A percentile compares a stretch with the other conserved stretches of the same genome.
Conservation (phyloP, 257 asterid genomes). For the Solanum chiquidenum region DNA sequence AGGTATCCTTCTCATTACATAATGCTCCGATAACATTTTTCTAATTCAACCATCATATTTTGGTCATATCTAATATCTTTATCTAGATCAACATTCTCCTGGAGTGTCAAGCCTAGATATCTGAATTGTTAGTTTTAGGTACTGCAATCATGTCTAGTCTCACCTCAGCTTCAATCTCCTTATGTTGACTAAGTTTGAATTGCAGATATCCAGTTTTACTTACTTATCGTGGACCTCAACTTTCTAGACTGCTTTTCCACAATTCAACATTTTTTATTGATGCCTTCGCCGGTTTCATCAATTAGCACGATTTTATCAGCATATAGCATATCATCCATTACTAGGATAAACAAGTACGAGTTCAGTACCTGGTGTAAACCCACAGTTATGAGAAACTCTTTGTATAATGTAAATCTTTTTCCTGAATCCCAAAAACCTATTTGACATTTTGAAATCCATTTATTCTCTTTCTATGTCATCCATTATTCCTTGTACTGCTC, state of each 20-base stretch:
- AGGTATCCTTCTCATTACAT: not conserved
- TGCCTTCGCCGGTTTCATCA: not conserved
- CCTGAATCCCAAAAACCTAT: not conserved
- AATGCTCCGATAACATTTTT: not conserved
- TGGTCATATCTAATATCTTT: not conserved
- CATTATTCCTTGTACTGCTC: not conserved
- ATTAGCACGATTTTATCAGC: not conserved
- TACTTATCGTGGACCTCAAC: not conserved
- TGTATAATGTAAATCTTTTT: not conserved
- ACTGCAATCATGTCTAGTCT: not conserved
- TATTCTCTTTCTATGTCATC: not conserved
- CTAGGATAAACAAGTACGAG: not conserved
- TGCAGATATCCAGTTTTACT: not conserved
- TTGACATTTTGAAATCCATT: not conserved
- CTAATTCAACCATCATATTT: not conserved
- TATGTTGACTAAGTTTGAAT: not conserved
- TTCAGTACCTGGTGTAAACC: not conserved
- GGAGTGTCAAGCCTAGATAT: not conserved
- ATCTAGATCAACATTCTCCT: not conserved
- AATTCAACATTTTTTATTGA: not conserved
- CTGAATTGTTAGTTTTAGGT: not conserved
- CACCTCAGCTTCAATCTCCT: not conserved
- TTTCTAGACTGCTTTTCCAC: not conserved
- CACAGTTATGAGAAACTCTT: not conserved
- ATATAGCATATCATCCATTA: not conserved